Percentiles rank a stretch among this genome's conserved stretches.
These are phyloP conservation scores for Rhodocollybia butyracea DNA, from an alignment of 768 basidiomycete species.

Conservation along the genomic window DNA sequence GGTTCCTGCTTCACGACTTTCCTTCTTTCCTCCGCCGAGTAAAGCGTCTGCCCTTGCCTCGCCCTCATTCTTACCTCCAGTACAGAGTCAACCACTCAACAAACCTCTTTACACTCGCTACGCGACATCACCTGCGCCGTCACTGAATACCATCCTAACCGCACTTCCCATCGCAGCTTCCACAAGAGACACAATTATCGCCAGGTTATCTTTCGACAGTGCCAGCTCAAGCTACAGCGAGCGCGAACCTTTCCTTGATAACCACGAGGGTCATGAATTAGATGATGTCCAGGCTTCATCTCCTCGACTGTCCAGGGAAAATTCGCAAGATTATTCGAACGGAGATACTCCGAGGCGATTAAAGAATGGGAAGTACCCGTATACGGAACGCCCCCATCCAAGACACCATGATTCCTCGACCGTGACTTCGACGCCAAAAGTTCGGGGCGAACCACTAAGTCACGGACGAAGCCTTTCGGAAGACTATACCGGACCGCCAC, in stretches of 20 bases:
- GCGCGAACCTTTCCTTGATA: slow-evolving; percentile 27
- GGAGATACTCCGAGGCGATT: background rate
- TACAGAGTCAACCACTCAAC: slow-evolving; percentile 8
- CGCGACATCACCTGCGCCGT: slow-evolving; percentile 20
- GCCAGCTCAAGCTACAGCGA: slow-evolving; percentile 42
- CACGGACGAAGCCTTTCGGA: slow-evolving; percentile 1
- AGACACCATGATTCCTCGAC: background rate
- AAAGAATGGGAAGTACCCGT: background rate
- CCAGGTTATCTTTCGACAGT: slow-evolving; percentile 54
- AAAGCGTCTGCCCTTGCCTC: slow-evolving; percentile 12
- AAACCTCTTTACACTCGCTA: slow-evolving; percentile 14
- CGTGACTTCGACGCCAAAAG: background rate
- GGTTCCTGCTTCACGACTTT: slow-evolving; percentile 47
- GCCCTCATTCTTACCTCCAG: slow-evolving; percentile 1
- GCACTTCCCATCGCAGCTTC: slow-evolving; percentile 49
- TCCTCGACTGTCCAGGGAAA: slow-evolving; percentile 12
- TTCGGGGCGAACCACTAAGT: background rate
- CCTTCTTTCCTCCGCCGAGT: slow-evolving; percentile 52
- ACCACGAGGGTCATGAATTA: slow-evolving; percentile 40
- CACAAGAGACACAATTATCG: slow-evolving; percentile 52
- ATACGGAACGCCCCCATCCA: background rate
- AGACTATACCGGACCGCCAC: background rate
- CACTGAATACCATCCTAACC: slow-evolving; percentile 41
- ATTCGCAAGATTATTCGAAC: background rate
- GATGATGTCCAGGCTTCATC: slow-evolving; percentile 33